Evolutionary conservation across 345 rosid genomes (phyloP).

Genomic region (Populus euphratica): DNA sequence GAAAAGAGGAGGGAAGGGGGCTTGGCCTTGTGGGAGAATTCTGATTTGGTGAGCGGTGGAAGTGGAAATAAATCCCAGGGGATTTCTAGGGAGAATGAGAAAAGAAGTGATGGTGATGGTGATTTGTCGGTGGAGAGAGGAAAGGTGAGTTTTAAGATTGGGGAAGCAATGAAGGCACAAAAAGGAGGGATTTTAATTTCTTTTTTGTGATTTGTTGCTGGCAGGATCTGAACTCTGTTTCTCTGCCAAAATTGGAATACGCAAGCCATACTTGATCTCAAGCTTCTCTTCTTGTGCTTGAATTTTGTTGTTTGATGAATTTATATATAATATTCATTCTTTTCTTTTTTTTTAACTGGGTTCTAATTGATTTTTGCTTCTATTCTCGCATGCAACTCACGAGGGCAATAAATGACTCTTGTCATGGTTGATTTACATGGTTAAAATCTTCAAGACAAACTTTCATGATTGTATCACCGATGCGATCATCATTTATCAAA

Average conservation of each 20-base stretch:
- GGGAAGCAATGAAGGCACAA: background rate
- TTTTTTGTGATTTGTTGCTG: background rate
- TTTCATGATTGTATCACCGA: background rate
- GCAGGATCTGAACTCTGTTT: background rate
- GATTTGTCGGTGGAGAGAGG: slow-evolving; percentile 21
- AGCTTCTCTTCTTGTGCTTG: background rate
- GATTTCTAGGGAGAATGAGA: background rate
- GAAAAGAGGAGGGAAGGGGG: background rate
- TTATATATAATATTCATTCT: background rate
- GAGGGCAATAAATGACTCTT: too few species aligned
- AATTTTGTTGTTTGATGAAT: background rate
- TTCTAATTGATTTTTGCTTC: background rate
- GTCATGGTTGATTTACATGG: background rate
- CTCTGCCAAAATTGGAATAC: background rate
- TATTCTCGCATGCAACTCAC: background rate
- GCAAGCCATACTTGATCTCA: background rate
- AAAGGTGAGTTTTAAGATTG: slow-evolving; percentile 24
- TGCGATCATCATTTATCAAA: background rate
- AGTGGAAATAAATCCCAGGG: background rate
- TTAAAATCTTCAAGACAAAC: background rate
- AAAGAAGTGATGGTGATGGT: background rate
- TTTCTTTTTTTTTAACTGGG: background rate
- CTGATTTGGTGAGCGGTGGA: slow-evolving; percentile 1
- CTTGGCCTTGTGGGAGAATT: slow-evolving; percentile 28
- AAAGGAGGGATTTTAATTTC: background rate